Evolutionary conservation across 164 flowering plant genomes (phyloP).

Genomic region (Tinospora cordifolia): DNA sequence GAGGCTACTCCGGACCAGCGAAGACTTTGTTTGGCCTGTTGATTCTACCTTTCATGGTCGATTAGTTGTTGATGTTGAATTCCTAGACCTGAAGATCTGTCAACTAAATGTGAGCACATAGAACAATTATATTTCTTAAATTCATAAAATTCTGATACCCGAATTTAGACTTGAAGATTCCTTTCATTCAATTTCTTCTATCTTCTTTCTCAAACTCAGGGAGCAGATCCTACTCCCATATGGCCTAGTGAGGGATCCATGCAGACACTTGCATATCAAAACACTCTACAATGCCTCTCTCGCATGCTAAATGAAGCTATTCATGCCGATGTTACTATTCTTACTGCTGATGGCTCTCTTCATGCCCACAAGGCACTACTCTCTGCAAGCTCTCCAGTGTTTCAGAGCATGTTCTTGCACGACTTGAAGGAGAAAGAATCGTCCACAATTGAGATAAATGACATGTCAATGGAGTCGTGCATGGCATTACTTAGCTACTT

Average conservation of each 20-base stretch:
- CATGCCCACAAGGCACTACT: slow-evolving; percentile 77
- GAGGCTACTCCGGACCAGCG: slow-evolving; percentile 58
- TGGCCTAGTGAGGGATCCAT: slow-evolving; percentile 61
- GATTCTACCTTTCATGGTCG: slow-evolving; percentile 69
- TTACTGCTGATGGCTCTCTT: slow-evolving; percentile 54
- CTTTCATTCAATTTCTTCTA: background rate
- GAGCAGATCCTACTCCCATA: slow-evolving; percentile 56
- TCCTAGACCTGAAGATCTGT: slow-evolving; percentile 69
- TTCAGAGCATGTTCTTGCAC: slow-evolving; percentile 75
- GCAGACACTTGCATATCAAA: slow-evolving; percentile 42
- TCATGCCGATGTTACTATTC: slow-evolving; percentile 78
- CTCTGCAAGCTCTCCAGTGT: slow-evolving; percentile 81
- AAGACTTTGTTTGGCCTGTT: slow-evolving; percentile 80
- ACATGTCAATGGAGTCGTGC: slow-evolving; percentile 74
- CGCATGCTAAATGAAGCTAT: slow-evolving; percentile 78
- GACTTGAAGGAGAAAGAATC: slow-evolving; percentile 76
- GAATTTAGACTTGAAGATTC: too few relatives aligned
- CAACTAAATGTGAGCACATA: slow-evolving; percentile 41
- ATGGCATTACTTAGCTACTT: slow-evolving; percentile 61
- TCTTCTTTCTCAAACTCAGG: slow-evolving; percentile 31
- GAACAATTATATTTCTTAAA: background rate
- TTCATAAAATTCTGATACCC: too few relatives aligned
- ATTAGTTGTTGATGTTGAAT: slow-evolving; percentile 79
- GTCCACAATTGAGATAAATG: slow-evolving; percentile 65
- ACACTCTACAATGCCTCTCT: slow-evolving; percentile 56